phyloP scores from a whole-genome alignment of 805 yeast species.

The Candida silvicultrix region DNA sequence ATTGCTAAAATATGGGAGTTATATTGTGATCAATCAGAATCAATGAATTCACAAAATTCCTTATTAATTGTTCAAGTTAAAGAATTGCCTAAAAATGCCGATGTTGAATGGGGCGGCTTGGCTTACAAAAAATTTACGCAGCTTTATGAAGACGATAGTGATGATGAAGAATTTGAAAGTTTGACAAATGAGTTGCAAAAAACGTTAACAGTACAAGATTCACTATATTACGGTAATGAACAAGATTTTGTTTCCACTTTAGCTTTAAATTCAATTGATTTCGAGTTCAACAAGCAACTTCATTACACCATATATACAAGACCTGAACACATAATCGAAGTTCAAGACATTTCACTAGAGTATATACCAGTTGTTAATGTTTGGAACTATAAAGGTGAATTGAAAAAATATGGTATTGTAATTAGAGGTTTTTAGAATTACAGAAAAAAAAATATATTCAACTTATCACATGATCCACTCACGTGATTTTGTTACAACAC shows the following conservation, averaged over 20 bases:
- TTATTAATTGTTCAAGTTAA: conserved; percentile 50
- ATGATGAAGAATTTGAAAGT: conserved; percentile 25
- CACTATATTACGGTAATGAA: conserved; percentile 11
- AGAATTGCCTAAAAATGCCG: conserved; percentile 56
- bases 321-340: conserved; percentile 7
- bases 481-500: not conserved
- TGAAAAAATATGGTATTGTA: conserved; percentile 18
- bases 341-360: conserved; percentile 13
- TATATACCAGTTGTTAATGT: conserved; percentile 22
- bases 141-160: conserved; percentile 37
- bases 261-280: conserved; percentile 10
- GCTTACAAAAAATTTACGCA: conserved; percentile 32
- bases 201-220: not conserved
- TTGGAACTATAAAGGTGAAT: conserved; percentile 22
- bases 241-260: conserved; percentile 12
- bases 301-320: conserved; percentile 20
- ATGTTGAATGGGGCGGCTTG: conserved; percentile 72
- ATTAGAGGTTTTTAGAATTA: conserved; percentile 10
- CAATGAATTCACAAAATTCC: conserved; percentile 18
- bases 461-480: not conserved
- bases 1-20: conserved; percentile 39
- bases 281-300: conserved; percentile 3
- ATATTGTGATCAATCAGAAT: conserved; percentile 28
- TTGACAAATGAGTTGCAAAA: not conserved
- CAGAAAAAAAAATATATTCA: no score